Evolutionary conservation across 345 rosid genomes (phyloP), one percentile per base, ranked within the genome.

Genomic region (Salix exigua): DNA sequence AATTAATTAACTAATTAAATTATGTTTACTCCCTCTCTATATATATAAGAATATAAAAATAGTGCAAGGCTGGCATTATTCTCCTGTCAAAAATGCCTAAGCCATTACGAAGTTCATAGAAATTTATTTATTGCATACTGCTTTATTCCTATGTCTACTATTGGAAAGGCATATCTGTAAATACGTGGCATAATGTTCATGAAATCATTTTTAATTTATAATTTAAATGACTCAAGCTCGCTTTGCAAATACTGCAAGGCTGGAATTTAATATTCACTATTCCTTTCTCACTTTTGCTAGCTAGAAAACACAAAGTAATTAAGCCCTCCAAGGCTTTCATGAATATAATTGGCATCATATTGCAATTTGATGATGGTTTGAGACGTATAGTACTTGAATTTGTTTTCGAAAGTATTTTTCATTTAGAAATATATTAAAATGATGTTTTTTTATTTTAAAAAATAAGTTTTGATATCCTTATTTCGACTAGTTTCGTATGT

Each of bases 191-290:
- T 38, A 73, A 13, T 8, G 35, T 26, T 60, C 11, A 28, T 16
- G 16, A 11, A 6, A 28, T 38, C 28, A 18, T 37, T 61, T 37
- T 14, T 4, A 33, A 42, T 10, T 42, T 42, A 2, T 42, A 42
- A 42, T 42, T 11, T 42, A 42, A 42, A 42, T 42, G 46, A 42
- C 26, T 23, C 53, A 3, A 63, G 23, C 71, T 38, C 66, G 38
- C 80, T 68, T 76, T 50, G 18, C 17, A 58, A 71, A 46, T 44
- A 80, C 44, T 69, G 50, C 31, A 23, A 64, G 51, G 67, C 61
- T 60, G 75, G 65, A 58, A 74, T 51, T 35, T 35, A 35, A 4
- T 30, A 51, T 68, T 33, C 72, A 44, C 48, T 66, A 35, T 60
- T 68, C 66, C 60, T 6, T 60, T 21, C 28, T 40, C 28, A 40